phyloP scores from a whole-genome alignment of 495 filamentous ascomycete species.

The Aspergillus asperescens region DNA sequence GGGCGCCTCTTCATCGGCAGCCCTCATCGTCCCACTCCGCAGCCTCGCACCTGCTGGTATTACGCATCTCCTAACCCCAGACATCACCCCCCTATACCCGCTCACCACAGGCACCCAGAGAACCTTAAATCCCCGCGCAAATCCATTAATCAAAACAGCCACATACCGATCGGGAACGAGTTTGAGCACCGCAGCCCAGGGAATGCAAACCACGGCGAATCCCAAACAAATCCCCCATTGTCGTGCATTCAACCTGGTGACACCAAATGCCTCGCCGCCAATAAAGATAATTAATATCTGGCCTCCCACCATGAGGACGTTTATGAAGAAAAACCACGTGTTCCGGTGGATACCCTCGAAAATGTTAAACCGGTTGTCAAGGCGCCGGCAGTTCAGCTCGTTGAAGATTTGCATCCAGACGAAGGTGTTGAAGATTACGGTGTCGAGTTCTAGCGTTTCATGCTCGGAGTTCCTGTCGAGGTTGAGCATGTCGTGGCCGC shows the following conservation, averaged over 20 bases:
- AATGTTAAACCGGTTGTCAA: slow-evolving; percentile 87
- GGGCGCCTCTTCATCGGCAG: not conserved
- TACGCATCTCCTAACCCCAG: not conserved
- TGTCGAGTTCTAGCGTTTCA: slow-evolving; percentile 38
- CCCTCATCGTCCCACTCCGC: not conserved
- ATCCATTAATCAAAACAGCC: slow-evolving; percentile 49
- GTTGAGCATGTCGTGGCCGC: slow-evolving; percentile 51
- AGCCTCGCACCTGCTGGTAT: not conserved
- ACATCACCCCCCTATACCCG: not conserved
- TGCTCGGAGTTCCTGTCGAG: slow-evolving; percentile 17
- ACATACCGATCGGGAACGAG: slow-evolving; percentile 49
- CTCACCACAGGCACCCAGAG: not conserved
- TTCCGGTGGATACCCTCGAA: slow-evolving; percentile 75
- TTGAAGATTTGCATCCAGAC: slow-evolving; percentile 98
- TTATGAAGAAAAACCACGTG: slow-evolving; percentile 76
- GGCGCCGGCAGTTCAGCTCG: slow-evolving; percentile 84
- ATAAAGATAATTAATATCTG: slow-evolving; percentile 79
- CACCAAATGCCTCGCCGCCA: slow-evolving; percentile 66
- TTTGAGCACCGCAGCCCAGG: slow-evolving; percentile 16
- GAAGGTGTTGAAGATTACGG: slow-evolving; percentile 88
- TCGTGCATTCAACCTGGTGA: slow-evolving; percentile 56
- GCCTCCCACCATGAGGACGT: slow-evolving; percentile 68
- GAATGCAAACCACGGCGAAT: slow-evolving; percentile 38
- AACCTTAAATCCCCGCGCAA: slow-evolving; percentile 12
- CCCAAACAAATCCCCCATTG: slow-evolving; percentile 67